Conservation (phyloP, 495 filamentous ascomycete species). For the Aspergillus kassunensis region DNA sequence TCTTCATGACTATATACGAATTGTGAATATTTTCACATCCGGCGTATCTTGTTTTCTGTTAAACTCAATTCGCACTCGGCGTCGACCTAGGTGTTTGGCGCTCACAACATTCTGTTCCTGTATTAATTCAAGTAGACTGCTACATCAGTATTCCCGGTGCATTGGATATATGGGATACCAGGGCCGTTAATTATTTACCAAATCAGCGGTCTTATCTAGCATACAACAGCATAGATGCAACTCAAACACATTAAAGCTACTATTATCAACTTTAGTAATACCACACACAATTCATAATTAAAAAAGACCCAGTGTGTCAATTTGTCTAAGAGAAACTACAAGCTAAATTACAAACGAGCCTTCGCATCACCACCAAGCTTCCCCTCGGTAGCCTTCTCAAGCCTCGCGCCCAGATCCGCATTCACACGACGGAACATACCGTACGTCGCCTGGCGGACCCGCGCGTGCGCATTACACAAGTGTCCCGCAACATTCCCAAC, state of each 20-base stretch:
- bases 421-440: slow-evolving; percentile 46
- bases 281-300: no score
- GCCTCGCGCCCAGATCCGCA: slow-evolving; percentile 38
- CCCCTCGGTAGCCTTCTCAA: slow-evolving; percentile 42
- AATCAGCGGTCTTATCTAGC: neutral
- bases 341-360: slow-evolving; percentile 28
- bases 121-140: neutral
- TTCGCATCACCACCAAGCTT: slow-evolving; percentile 22
- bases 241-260: no score
- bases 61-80: neutral
- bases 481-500: slow-evolving; percentile 57
- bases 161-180: neutral
- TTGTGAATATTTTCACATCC: neutral
- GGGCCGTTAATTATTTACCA: neutral
- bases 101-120: neutral
- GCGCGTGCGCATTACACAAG: slow-evolving; percentile 43
- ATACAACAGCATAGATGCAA: neutral
- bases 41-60: neutral
- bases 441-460: slow-evolving; percentile 56
- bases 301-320: no score
- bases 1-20: slow-evolving; percentile 7
- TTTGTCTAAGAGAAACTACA: no score
- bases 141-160: no score
- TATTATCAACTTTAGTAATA: no score
- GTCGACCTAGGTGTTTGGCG: neutral